Base-by-base conservation (phyloP, 164 flowering plant genomes). In the Hamamelis virginiana region DNA sequence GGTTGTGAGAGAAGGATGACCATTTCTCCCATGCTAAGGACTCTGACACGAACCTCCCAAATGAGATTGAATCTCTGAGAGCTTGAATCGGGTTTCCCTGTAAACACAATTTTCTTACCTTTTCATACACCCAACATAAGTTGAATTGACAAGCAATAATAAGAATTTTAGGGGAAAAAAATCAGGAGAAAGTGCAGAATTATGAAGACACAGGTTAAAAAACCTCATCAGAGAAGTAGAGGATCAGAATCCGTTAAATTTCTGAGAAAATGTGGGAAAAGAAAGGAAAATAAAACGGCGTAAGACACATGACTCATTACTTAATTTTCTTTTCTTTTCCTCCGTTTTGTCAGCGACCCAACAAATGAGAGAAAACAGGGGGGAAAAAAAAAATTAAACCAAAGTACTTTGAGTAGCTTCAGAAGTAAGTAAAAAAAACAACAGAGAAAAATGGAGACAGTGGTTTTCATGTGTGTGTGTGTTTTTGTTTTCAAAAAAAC, bases 1-100 rank as follows among this genome's bases (percentile, higher is more conserved):
- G 77, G 61, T 84, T 89, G 59, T 77, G 74, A 16, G 89, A 74
- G 72, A 84, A 86, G 2, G 87, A 60, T 1, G 94, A 87, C 91
- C 91, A 89, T 72, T 78, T 86, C 48, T 87, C 91, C 91, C 90
- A 87, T 8, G 84, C 60, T 38, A 86, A 74, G 8, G 87, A 78
- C 59, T 87, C 94, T 1, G 90, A 64, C 85, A 77, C 74, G 63
- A 82, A 89, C 78, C 94, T 83, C 64, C 94, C 94, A 71, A 89
- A 87, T 1, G 94, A 89, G 47, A 87, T 60, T 0, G 94, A 89
- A 47, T 86, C 91, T 33, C 89, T 85, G 19, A 87, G 85, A 8
- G 76, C 83, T 73, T 79, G 85, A 64, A 81, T 38, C 15, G 84
- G 84, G 62, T 83, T 81, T 33, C 82, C 83, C 90, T 84, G 80